A percentile compares a stretch with the other conserved stretches of the same genome.
phyloP scores from a whole-genome alignment of 768 basidiomycete genomes.

The Amanita muscaria region DNA sequence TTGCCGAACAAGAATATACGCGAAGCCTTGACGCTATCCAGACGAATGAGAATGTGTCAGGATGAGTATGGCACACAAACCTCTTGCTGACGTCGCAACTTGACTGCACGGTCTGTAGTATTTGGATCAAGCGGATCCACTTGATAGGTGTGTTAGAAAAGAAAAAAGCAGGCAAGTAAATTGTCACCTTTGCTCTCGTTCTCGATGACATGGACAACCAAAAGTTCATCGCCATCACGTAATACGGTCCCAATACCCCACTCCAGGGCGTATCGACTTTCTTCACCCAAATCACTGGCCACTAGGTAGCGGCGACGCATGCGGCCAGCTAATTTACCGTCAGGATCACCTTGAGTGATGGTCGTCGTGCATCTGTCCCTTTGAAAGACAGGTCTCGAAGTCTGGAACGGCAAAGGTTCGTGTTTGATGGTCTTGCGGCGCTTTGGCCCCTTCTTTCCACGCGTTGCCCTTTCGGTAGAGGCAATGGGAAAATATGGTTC shows the following conservation, averaged over 20 bases:
- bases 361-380: constrained; percentile 89
- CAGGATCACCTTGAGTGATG: constrained; percentile 79
- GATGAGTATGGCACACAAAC: constrained; percentile 28
- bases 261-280: constrained; percentile 90
- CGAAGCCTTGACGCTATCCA: constrained; percentile 73
- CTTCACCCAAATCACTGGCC: constrained; percentile 91
- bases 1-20: constrained; percentile 84
- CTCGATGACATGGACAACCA: constrained; percentile 87
- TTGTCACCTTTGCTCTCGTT: constrained; percentile 75
- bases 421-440: constrained; percentile 55
- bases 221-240: constrained; percentile 89
- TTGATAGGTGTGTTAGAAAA: constrained; percentile 17
- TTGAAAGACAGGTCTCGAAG: constrained; percentile 77
- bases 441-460: constrained; percentile 37
- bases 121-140: constrained; percentile 67
- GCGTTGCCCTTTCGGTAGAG: constrained; percentile 22
- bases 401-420: constrained; percentile 57
- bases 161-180: constrained; percentile 1
- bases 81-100: constrained; percentile 88
- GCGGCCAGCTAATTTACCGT: constrained; percentile 38
- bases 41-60: constrained; percentile 7
- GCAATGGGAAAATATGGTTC: constrained; percentile 78
- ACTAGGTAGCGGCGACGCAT: constrained; percentile 74
- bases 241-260: constrained; percentile 98
- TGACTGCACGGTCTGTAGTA: constrained; percentile 63